These are phyloP conservation scores for Linnemannia exigua DNA, from an alignment of 192 early-diverging fungal genomes.

Conservation along the genomic window DNA sequence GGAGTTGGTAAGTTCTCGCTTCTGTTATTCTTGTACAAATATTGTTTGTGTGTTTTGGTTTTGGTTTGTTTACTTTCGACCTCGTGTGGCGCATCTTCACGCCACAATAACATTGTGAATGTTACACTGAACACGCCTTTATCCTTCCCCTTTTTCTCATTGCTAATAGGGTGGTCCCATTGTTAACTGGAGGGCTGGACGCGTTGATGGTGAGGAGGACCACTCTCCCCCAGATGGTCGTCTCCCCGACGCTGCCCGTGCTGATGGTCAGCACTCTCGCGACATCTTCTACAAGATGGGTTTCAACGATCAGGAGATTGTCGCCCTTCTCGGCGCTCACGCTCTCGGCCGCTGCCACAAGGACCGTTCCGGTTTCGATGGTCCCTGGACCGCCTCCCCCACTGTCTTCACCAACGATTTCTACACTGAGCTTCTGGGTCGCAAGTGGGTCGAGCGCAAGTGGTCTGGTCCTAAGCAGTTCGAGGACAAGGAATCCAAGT, in stretches of 20 bases:
- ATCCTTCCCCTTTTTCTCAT: background rate
- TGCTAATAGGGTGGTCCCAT: constrained; percentile 75
- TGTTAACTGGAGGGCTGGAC: constrained; percentile 82
- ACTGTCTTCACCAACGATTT: constrained; percentile 92
- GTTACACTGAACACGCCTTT: background rate
- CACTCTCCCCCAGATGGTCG: constrained; percentile 80
- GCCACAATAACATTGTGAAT: background rate
- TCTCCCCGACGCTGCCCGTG: constrained; percentile 77
- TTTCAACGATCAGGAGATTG: constrained; percentile 79
- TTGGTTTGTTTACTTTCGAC: background rate
- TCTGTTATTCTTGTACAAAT: no score
- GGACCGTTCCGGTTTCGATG: constrained; percentile 82
- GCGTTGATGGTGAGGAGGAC: constrained; percentile 59
- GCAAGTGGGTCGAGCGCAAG: constrained; percentile 86
- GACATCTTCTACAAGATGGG: constrained; percentile 89
- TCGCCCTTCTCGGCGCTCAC: constrained; percentile 84
- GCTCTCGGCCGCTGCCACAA: constrained; percentile 84
- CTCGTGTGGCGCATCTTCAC: background rate
- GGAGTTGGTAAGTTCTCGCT: constrained; percentile 63
- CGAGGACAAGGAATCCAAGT: constrained; percentile 80
- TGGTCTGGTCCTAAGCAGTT: constrained; percentile 90
- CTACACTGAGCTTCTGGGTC: constrained; percentile 83
- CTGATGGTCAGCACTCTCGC: constrained; percentile 76
- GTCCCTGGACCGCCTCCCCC: constrained; percentile 92
- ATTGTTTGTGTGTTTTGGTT: background rate